Evolutionary conservation across 1,139 yeast species (phyloP), one percentile per base, ranked within the genome.

Genomic region (Meyerozyma sp.): DNA sequence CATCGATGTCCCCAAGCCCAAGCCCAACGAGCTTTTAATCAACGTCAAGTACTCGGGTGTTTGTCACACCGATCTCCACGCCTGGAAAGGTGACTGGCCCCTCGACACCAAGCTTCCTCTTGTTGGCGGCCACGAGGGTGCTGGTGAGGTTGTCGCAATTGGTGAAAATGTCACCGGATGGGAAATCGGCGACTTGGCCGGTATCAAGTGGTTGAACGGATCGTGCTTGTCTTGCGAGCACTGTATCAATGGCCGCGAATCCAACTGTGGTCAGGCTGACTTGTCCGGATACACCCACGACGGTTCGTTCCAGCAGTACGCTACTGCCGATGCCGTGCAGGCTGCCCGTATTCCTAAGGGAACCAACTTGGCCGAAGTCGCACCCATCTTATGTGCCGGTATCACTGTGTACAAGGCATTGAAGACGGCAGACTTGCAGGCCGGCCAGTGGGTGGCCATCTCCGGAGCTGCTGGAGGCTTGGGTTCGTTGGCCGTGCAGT

Each of bases 401-500:
- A 78, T 85, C 66, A 85, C 94, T 42, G 91, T 84, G 46, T 85
- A 84, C 78, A 84, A 84, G 73, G 94, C 93, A 32, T 68, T 85
- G 57, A 84, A 84, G 73, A 79, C 82, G 41, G 83, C 91, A 46
- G 70, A 75, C 40, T 71, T 82, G 53, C 58, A 55, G 43, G 80
- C 91, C 42, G 94, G 93, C 58, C 79, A 85, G 58, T 84, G 89
- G 88, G 88, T 84, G 47, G 84, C 84, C 53, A 72, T 85, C 56
- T 79, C 88, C 49, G 94, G 95, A 66, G 91, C 91, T 45, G 89
- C 82, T 59, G 91, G 95, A 65, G 95, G 94, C 57, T 76, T 86
- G 57, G 95, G 95, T 49, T 78, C 90, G 41, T 70, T 85, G 49
- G 93, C 91, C 47, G 73, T 86, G 56, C 93, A 85, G 66, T 85